Evolutionary conservation across 768 basidiomycete genomes (phyloP).

Genomic region (Rhodotorula graminis): DNA sequence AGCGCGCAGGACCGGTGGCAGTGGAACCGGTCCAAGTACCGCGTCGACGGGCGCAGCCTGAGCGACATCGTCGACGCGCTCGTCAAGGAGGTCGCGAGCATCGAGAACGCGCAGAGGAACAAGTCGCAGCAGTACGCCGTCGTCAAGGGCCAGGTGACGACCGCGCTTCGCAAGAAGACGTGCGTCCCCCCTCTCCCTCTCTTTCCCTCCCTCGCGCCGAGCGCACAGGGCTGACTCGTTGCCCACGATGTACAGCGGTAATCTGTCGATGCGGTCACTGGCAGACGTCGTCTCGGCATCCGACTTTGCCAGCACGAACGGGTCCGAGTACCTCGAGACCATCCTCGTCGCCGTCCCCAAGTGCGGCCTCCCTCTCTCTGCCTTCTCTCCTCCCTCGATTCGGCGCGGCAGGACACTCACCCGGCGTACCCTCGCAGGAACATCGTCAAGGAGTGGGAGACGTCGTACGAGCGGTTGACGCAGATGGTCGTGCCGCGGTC

Average conservation of each 20-base stretch:
- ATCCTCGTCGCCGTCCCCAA: slow-evolving; percentile 88
- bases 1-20: slow-evolving; percentile 65
- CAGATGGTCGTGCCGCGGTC: slow-evolving; percentile 91
- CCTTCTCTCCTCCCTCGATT: too few species aligned
- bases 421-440: slow-evolving; percentile 52
- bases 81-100: slow-evolving; percentile 86
- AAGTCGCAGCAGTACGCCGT: slow-evolving; percentile 88
- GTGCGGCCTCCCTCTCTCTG: slow-evolving; percentile 52
- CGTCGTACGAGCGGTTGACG: slow-evolving; percentile 79
- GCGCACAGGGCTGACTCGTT: not conserved
- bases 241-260: slow-evolving; percentile 61
- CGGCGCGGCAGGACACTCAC: too few species aligned
- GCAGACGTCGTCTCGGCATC: slow-evolving; percentile 76
- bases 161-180: slow-evolving; percentile 93
- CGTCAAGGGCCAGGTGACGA: slow-evolving; percentile 82
- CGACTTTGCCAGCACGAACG: slow-evolving; percentile 61
- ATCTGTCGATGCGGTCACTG: slow-evolving; percentile 83
- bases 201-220: not conserved
- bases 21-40: slow-evolving; percentile 92
- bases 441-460: slow-evolving; percentile 78
- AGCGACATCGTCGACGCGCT: slow-evolving; percentile 78
- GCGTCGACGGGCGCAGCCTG: slow-evolving; percentile 65
- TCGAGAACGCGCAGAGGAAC: slow-evolving; percentile 88
- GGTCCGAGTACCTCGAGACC: slow-evolving; percentile 92
- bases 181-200: slow-evolving; percentile 47